Base-by-base conservation (phyloP, 176 grass and related monocot species). In the Juncus effusus region DNA sequence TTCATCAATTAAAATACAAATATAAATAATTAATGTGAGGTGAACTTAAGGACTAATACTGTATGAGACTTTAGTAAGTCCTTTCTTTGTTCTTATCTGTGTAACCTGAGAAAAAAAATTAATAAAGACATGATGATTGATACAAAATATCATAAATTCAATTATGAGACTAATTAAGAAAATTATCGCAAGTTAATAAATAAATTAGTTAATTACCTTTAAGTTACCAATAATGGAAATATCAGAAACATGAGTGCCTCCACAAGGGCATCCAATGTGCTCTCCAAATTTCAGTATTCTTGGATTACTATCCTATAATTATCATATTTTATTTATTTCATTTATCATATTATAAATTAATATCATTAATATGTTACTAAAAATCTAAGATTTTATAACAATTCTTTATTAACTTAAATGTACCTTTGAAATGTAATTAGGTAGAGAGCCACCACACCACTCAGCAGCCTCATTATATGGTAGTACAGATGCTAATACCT, bases 221-320 rank as follows among this genome's bases (percentile, higher is more conserved):
- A 91, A 6, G 16, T 15, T 83, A 42, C 67, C 73, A 11, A 91
- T 83, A 77, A 61, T 37, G 5, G 93, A 81, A 44, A 86, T 61
- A 14, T 96, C 80, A 0, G 76, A 61, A 56, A 96, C 88, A 80
- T 96, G 93, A 66, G 93, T 96, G 42, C 92, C 92, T 62, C 92
- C 92, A 59, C 87, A 96, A 62, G 92, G 87, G 51, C 87, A 75
- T 4, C 92, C 87, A 42, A 73, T 69, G 42, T 82, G 36, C 11
- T 88, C 67, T 37, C 93, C 80, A 38, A 86, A 88, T 56, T 91
- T 96, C 40, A 91, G 70, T 60, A 96, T 77, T 12, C 93, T 75
- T 60, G 88, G 93, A 13, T 41, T 80, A 77, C 93, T 91, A 79
- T 79, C 77, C 93, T 96, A 80, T 42, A 77, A 69, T 2, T 54